phyloP scores from a whole-genome alignment of 1,284 basidiomycete species.

The Cryptococcus sp. region DNA sequence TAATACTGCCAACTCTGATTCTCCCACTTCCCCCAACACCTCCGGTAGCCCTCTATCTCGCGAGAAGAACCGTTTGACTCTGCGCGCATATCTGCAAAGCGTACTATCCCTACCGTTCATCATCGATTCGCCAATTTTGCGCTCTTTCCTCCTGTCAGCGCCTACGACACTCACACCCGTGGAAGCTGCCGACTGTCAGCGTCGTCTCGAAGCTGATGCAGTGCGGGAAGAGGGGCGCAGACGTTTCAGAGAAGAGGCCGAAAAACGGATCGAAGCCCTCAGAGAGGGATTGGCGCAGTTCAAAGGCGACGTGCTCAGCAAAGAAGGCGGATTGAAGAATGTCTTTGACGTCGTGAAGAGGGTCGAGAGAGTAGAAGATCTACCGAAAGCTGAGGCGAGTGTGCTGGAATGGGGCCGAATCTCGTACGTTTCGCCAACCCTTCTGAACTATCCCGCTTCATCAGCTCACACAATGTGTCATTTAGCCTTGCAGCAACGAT shows the following conservation, averaged over 20 bases:
- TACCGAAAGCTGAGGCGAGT: slow-evolving; percentile 83
- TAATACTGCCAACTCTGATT: slow-evolving; percentile 7
- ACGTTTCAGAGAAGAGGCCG: slow-evolving; percentile 84
- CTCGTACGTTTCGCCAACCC: slow-evolving; percentile 61
- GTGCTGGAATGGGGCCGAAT: slow-evolving; percentile 96
- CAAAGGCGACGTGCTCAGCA: slow-evolving; percentile 86
- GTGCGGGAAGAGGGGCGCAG: slow-evolving; percentile 83
- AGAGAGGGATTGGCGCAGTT: slow-evolving; percentile 80
- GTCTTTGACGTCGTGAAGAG: slow-evolving; percentile 86
- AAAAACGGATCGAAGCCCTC: slow-evolving; percentile 81
- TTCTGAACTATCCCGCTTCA: neutral
- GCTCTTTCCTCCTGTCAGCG: slow-evolving; percentile 78
- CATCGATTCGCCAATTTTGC: slow-evolving; percentile 79
- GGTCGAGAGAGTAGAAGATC: slow-evolving; percentile 72
- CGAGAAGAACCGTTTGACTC: slow-evolving; percentile 93
- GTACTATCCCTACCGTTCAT: slow-evolving; percentile 74
- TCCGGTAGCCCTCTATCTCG: slow-evolving; percentile 63
- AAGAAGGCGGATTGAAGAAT: slow-evolving; percentile 81
- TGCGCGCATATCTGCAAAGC: slow-evolving; percentile 84
- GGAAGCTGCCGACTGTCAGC: slow-evolving; percentile 77
- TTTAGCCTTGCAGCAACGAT: slow-evolving; percentile 85
- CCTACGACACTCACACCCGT: slow-evolving; percentile 69
- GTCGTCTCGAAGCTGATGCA: slow-evolving; percentile 86
- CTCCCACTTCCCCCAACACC: slow-evolving; percentile 5
- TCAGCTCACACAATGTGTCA: neutral